These are phyloP conservation scores for Stentor coeruleus DNA, from an alignment of 73 alveolate species.

Conservation along the genomic window DNA sequence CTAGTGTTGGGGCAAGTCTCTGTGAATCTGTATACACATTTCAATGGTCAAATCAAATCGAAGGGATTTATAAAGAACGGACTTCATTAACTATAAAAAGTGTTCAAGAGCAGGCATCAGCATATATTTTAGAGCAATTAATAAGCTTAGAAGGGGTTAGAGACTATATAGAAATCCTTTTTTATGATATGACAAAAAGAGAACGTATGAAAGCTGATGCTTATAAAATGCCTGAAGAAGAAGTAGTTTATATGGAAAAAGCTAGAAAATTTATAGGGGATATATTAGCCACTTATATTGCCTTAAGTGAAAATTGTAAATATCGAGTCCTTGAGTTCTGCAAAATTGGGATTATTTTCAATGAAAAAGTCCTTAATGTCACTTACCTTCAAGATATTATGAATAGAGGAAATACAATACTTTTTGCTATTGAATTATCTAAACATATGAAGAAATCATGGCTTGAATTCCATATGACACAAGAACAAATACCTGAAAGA, in stretches of 20 bases:
- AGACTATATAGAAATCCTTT: background rate
- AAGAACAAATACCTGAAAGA: background rate
- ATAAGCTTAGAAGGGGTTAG: background rate
- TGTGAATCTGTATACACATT: background rate
- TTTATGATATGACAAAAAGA: background rate
- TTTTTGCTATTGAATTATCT: background rate
- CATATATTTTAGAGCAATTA: slow-evolving; percentile 7
- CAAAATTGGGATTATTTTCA: slow-evolving; percentile 15
- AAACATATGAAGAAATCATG: slow-evolving; percentile 1
- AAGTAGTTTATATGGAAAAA: background rate
- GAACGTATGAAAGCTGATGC: background rate
- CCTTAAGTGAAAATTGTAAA: background rate
- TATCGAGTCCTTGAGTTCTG: slow-evolving; percentile 13
- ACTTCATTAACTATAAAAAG: slow-evolving; percentile 14
- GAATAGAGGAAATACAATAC: background rate
- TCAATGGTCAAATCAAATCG: slow-evolving; percentile 20
- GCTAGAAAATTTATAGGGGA: background rate
- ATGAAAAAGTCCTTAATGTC: background rate
- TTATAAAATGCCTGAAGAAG: background rate
- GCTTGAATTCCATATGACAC: background rate
- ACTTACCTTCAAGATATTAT: slow-evolving; percentile 19
- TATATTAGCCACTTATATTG: slow-evolving; percentile 13
- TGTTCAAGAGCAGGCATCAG: slow-evolving; percentile 26
- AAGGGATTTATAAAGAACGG: slow-evolving; percentile 17
- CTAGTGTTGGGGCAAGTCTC: background rate